Evolutionary conservation across 495 filamentous ascomycete species (phyloP).

Genomic region (Sabuloglossum arenarium): DNA sequence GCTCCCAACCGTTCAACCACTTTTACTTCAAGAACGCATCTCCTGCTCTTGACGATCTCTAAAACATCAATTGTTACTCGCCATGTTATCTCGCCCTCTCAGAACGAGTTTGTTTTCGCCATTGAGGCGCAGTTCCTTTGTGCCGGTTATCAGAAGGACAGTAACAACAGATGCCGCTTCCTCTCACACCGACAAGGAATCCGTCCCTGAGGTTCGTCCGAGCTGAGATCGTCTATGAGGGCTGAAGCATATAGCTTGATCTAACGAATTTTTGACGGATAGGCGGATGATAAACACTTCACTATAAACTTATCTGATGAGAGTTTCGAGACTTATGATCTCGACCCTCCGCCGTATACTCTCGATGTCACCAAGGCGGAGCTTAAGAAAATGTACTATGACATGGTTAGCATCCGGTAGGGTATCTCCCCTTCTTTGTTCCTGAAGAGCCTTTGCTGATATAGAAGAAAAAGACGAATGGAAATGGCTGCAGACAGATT

Average conservation of each 20-base stretch:
- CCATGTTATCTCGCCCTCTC: slow-evolving; percentile 4
- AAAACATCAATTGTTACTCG: not conserved
- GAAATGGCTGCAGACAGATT: slow-evolving; percentile 58
- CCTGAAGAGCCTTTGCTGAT: not conserved
- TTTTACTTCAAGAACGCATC: not conserved
- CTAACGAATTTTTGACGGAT: not conserved
- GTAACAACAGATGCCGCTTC: slow-evolving; percentile 92
- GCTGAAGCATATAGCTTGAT: not conserved
- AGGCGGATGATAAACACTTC: slow-evolving; percentile 93
- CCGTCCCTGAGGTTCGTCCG: slow-evolving; percentile 42
- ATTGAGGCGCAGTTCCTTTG: slow-evolving; percentile 30
- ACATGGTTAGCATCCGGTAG: slow-evolving; percentile 89
- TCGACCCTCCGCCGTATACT: slow-evolving; percentile 85
- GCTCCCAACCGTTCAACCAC: slow-evolving; percentile 1
- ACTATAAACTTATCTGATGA: slow-evolving; percentile 81
- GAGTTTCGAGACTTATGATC: slow-evolving; percentile 98
- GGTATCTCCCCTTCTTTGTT: slow-evolving; percentile 7
- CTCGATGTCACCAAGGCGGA: slow-evolving; percentile 88
- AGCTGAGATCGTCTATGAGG: not conserved
- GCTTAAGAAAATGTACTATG: slow-evolving; percentile 94
- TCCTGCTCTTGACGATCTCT: not conserved
- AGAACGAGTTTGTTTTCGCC: slow-evolving; percentile 19
- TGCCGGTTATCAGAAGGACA: slow-evolving; percentile 38
- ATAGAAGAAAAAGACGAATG: slow-evolving; percentile 53
- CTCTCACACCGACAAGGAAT: slow-evolving; percentile 66